Evolutionary conservation across 208 protist species (phyloP), one percentile per base, ranked within the genome.

Genomic region (Kentomonas sorsogonicus): DNA sequence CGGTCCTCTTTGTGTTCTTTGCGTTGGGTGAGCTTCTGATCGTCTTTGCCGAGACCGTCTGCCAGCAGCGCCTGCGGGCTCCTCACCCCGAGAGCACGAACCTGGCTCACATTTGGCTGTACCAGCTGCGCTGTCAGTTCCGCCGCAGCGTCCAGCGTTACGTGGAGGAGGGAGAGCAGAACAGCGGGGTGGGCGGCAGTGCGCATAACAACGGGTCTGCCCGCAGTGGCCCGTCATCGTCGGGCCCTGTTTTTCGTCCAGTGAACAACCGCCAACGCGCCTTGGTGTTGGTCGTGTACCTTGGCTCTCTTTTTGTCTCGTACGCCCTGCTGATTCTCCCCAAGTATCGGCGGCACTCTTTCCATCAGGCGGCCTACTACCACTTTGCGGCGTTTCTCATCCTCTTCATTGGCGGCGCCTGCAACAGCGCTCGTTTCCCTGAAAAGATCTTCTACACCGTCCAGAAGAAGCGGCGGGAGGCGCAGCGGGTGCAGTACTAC

Each of bases 351-450:
- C 31, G 83, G 83, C 18, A n/a, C n/a, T n/a, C n/a, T n/a, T 82
- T 75, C 63, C 69, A 69, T 30, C 64, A 76, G 36, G 76, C 69
- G 9, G 46, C 78, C 2, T 57, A 85, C 53, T 84, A 78, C 60
- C 79, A 91, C 69, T 61, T 54, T 44, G 26, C 72, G 36, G 74
- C 71, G 34, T 91, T 78, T 53, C 22, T 77, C 3, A 85, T 57
- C 52, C 63, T 91, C 38, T 46, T 75, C 5, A 3, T 74, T 22
- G 83, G 79, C 15, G 76, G 76, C 1, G 30, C 59, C 9, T 29
- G 79, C 15, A 85, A 80, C 57, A 66, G 41, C 0, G 7, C 66
- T 9, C 72, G 79, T 0, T 63, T 86, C 40, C 83, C 83, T 13
- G 83, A 91, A 44, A 55, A 59, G 20, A 31, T 72, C 2, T 23